These are phyloP conservation scores for Talaromyces sp. DNA, from an alignment of 2,329 filamentous ascomycete genomes.

Conservation along the genomic window DNA sequence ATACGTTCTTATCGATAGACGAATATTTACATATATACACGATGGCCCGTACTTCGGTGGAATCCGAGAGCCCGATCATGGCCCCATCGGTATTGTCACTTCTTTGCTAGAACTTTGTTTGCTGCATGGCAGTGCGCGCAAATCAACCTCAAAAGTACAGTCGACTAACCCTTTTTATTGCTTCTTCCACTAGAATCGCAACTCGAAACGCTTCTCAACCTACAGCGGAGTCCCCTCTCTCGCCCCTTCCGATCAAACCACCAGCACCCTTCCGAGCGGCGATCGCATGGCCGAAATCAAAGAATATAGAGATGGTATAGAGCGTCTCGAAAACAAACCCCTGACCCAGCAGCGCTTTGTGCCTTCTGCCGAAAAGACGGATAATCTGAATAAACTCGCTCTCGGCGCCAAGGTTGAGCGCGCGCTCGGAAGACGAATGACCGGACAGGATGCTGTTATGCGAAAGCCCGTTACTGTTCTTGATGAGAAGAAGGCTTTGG, in stretches of 20 bases:
- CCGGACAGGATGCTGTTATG: constrained; percentile 72
- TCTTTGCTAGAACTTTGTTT: neutral
- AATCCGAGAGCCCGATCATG: constrained; percentile 54
- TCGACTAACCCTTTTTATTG: neutral
- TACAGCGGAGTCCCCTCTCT: constrained; percentile 46
- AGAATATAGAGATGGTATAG: constrained; percentile 72
- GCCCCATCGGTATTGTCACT: constrained; percentile 43
- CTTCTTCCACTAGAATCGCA: constrained; percentile 40
- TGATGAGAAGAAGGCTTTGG: constrained; percentile 33
- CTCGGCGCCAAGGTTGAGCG: constrained; percentile 87
- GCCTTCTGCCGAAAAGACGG: constrained; percentile 72
- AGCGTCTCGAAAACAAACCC: constrained; percentile 85
- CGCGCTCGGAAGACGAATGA: constrained; percentile 80
- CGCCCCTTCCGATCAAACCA: constrained; percentile 43
- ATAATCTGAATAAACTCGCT: constrained; percentile 77
- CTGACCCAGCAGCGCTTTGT: constrained; percentile 76
- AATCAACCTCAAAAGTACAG: too few species aligned
- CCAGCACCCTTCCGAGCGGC: constrained; percentile 33
- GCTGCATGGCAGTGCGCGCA: neutral
- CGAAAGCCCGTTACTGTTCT: constrained; percentile 54
- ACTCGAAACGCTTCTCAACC: constrained; percentile 51
- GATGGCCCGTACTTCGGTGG: constrained; percentile 45
- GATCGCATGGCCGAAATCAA: constrained; percentile 60
- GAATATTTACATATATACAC: neutral
- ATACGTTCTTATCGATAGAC: neutral